phyloP scores from a whole-genome alignment of 768 basidiomycete genomes.

The Boletus huronensis region DNA sequence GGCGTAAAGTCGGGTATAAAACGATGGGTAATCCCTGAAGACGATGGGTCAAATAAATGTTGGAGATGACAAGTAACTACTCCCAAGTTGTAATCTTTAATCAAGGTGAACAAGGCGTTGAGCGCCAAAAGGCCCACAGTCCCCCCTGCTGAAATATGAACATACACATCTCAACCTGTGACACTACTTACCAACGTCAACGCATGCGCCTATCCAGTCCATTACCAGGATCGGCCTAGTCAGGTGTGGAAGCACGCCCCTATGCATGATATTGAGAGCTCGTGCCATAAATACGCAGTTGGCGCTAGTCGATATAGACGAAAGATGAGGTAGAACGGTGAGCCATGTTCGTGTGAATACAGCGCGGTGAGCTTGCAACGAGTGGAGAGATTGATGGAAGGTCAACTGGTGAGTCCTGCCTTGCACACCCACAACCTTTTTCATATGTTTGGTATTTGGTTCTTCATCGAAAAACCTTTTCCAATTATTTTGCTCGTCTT shows the following conservation, averaged over 20 bases:
- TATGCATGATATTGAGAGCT: conserved; percentile 75
- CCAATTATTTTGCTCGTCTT: conserved; percentile 62
- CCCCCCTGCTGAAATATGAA: conserved; percentile 53
- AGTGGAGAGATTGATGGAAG: conserved; percentile 73
- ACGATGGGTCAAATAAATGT: conserved; percentile 1
- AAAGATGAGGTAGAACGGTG: conserved; percentile 59
- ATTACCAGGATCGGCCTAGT: conserved; percentile 77
- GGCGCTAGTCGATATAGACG: conserved; percentile 30
- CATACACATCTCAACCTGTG: not conserved
- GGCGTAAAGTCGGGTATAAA: conserved; percentile 88
- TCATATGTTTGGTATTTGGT: conserved; percentile 33
- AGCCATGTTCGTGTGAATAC: conserved; percentile 85
- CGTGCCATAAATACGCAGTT: conserved; percentile 46
- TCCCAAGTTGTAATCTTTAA: conserved; percentile 90
- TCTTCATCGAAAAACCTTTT: conserved; percentile 80
- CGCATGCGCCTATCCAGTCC: conserved; percentile 87
- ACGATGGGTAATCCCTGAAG: conserved; percentile 88
- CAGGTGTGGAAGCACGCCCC: conserved; percentile 78
- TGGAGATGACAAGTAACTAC: conserved; percentile 28
- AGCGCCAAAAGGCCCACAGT: conserved; percentile 83
- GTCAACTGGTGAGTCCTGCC: conserved; percentile 62
- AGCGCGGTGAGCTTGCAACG: conserved; percentile 70
- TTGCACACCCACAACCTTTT: conserved; percentile 35
- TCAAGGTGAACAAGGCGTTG: conserved; percentile 87
- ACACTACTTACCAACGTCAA: conserved; percentile 64